Conservation (phyloP, 495 filamentous ascomycete genomes). For the Parathielavia appendiculata region DNA sequence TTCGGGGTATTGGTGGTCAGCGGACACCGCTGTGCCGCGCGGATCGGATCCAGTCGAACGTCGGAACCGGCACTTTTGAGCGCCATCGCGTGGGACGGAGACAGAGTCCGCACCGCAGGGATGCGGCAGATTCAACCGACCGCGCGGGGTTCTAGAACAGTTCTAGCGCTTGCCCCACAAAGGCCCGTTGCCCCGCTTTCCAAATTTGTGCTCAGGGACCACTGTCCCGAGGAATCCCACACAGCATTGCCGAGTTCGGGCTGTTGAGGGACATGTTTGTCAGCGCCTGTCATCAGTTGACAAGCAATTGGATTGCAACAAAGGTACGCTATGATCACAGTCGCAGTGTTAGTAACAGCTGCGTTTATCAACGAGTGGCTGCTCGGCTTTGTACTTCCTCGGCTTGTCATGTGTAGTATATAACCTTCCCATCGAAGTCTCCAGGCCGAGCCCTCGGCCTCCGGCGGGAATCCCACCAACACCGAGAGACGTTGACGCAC, state of each 20-base stretch:
- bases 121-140: constrained; percentile 1
- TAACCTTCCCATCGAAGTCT: not conserved
- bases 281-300: constrained; percentile 26
- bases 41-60: not conserved
- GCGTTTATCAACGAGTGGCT: not conserved
- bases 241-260: not conserved
- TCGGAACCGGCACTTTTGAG: constrained; percentile 1
- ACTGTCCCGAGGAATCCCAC: not conserved
- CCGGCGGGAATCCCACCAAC: constrained; percentile 7
- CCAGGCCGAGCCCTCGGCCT: constrained; percentile 17
- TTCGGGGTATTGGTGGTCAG: not conserved
- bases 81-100: not conserved
- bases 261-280: constrained; percentile 20
- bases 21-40: constrained; percentile 6
- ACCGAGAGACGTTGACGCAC: constrained; percentile 1
- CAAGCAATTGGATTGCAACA: not conserved
- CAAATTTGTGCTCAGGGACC: not conserved
- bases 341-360: not conserved
- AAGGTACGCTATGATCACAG: not conserved
- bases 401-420: not conserved
- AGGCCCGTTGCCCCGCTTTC: not conserved
- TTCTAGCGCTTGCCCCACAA: constrained; percentile 22
- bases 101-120: not conserved
- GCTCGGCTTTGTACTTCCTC: not conserved
- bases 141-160: constrained; percentile 26